Evolutionary conservation across 2,329 filamentous ascomycete genomes (phyloP).

Genomic region (Phialocephala subalpina): DNA sequence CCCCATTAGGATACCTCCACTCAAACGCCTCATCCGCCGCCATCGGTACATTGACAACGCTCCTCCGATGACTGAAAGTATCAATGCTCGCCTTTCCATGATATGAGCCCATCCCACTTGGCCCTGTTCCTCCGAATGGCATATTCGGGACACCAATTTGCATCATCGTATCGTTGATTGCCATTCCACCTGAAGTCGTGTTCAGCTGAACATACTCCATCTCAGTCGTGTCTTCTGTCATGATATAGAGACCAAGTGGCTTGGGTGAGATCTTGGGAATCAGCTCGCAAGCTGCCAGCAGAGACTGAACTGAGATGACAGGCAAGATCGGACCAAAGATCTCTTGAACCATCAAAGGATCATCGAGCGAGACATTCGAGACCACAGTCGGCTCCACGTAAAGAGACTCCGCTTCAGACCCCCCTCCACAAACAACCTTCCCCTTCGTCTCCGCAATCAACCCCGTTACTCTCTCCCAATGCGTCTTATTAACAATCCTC

Average conservation of each 20-base stretch:
- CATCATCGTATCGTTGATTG: constrained; percentile 20
- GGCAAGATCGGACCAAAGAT: constrained; percentile 17
- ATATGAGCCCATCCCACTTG: constrained; percentile 56
- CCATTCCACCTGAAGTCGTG: too few relatives aligned
- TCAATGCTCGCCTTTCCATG: constrained; percentile 59
- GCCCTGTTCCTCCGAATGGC: constrained; percentile 59
- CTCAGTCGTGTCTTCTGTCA: background rate
- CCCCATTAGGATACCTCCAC: constrained; percentile 5
- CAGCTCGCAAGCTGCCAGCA: background rate
- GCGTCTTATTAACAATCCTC: constrained; percentile 11
- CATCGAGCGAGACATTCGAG: background rate
- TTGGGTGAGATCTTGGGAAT: background rate
- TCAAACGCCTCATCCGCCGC: background rate
- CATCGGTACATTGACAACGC: constrained; percentile 1
- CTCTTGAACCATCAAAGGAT: constrained; percentile 7
- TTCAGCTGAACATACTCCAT: background rate
- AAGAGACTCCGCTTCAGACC: background rate
- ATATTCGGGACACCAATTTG: constrained; percentile 48
- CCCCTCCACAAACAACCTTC: background rate
- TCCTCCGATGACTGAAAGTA: constrained; percentile 7
- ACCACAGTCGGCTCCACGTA: constrained; percentile 13
- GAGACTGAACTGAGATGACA: background rate
- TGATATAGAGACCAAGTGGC: constrained; percentile 3
- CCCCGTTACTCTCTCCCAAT: constrained; percentile 1
- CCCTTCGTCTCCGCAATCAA: constrained; percentile 4